Base-by-base conservation (phyloP, 495 filamentous ascomycete species). In the Podospora comata region DNA sequence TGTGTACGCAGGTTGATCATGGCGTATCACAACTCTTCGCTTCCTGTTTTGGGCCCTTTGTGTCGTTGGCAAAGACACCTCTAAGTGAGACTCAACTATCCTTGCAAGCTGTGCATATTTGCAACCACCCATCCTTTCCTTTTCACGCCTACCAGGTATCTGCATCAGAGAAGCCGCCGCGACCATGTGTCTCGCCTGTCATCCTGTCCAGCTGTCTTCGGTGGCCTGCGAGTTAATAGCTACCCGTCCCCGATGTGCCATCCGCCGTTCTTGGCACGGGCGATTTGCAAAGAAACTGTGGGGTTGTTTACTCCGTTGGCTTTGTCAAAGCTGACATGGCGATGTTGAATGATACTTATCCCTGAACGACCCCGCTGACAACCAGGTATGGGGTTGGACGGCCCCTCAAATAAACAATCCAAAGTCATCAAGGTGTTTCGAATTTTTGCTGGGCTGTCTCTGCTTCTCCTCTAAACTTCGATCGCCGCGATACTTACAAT, bases 401-500 rank as follows among this genome's bases (percentile, higher is more conserved):
- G 55, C n/a, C 23, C 54, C 55, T 58, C 55, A 58, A 4, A 26
- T 58, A 58, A 26, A 19, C n/a, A 19, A 26, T 20, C 55, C 55
- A 5, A 5, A 58, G 15, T 23, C 23, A 9, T 58, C 16, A 58
- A 58, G n/a, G 55, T 58, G n/a, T 20, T 26, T 26, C n/a, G 55
- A 58, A 58, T 9, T 26, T 26, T 18, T 62, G 7, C n/a, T 7
- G 5, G 18, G 2, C 27, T 6, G 11, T 16, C 27, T 19, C 9
- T 62, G 23, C 15, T 34, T 34, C 26, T 27, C 15, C 7, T 30
- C 60, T 63, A 5, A 62, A 67, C 60, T 27, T 32, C 13, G 3
- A 26, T 58, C n/a, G 23, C 23, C 34, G 53, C 11, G 11, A 63
- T 4, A 63, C 19, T 18, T 32, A 63, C 61, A 63, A 73, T 70